Conservation (phyloP, 208 protist species). For the Leishmania arabica region DNA sequence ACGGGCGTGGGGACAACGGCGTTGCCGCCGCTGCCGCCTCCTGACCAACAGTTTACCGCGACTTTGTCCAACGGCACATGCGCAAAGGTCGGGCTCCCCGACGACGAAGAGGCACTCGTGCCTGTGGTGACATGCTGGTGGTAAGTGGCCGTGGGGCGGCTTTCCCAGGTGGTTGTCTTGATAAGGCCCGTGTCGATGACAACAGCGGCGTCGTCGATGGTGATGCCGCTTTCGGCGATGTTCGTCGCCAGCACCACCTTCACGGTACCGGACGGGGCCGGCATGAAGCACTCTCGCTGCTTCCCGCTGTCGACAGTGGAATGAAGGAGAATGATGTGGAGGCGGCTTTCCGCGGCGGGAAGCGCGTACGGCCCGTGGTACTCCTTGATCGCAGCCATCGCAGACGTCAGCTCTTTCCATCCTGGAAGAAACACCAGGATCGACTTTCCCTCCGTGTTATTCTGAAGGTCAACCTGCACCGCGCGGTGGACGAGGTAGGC, state of each 20-base stretch:
- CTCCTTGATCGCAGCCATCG: constrained; percentile 65
- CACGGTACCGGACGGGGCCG: constrained; percentile 63
- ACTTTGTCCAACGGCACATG: constrained; percentile 5
- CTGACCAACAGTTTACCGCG: neutral
- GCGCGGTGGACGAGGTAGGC: constrained; percentile 68
- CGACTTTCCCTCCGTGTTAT: constrained; percentile 75
- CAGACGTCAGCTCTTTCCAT: constrained; percentile 96
- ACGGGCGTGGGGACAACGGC: constrained; percentile 11
- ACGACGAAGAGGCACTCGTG: neutral
- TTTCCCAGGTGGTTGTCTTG: constrained; percentile 88
- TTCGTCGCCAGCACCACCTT: constrained; percentile 98
- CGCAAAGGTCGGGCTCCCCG: constrained; percentile 1
- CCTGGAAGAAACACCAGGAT: constrained; percentile 99
- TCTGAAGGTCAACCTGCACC: constrained; percentile 46
- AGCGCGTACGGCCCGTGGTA: constrained; percentile 13
- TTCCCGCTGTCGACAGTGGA: constrained; percentile 74
- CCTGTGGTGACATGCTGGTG: neutral
- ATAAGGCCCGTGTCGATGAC: constrained; percentile 96
- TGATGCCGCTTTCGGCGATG: constrained; percentile 97
- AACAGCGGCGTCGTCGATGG: constrained; percentile 95
- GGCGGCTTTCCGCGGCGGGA: constrained; percentile 8
- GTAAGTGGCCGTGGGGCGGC: neutral
- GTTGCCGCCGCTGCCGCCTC: neutral
- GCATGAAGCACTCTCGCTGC: constrained; percentile 93
- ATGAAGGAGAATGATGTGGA: constrained; percentile 90